Evolutionary conservation across 257 asterid species (phyloP), one percentile per base, ranked within the genome.

Genomic region (Solanum paucissectum): DNA sequence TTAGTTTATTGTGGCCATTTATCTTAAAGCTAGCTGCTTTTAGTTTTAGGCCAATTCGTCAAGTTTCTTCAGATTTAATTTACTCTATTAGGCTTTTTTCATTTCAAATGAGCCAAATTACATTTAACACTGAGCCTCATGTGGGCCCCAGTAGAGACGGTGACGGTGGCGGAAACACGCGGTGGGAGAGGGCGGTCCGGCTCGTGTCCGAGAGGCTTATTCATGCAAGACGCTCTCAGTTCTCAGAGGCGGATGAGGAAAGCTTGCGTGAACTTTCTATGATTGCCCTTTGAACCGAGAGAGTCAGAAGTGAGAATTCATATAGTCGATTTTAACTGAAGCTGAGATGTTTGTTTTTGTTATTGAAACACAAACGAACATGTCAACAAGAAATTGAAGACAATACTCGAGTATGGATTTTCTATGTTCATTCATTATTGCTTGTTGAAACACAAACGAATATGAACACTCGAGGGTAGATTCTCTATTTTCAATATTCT

Each of bases 261-360:
- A 87, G 87, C 23, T 42, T 87, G n/a, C 87, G 68, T 52, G 75
- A 38, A 46, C 62, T 87, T 71, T 68, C 89, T 60, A 52, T 82
- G 89, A 52, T 87, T 20, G 62, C 87, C 21, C 89, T 87, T 37
- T 87, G 81, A 85, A 36, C 7, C 18, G 38, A 76, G 9, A 44
- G n/a, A 79, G 27, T 5, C 14, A 0, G 12, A 12, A 46, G 42
- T 16, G 1, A 46, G 18, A 4, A 49, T 46, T 79, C 40, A 7
- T 44, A 27, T 8, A 3, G 12, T 38, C 1, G 16, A 29, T 46
- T 62, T 10, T 9, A 42, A 8, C 0, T 81, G 4, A 8, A 46
- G 27, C 6, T 81, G 42, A 27, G 16, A 81, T 9, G 29, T 21
- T 36, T 27, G 5, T 46, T 81, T 21, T 77, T 25, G 42, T 36